phyloP scores from a whole-genome alignment of 2,329 filamentous ascomycete species.

The Pseudocercospora fuligena region DNA sequence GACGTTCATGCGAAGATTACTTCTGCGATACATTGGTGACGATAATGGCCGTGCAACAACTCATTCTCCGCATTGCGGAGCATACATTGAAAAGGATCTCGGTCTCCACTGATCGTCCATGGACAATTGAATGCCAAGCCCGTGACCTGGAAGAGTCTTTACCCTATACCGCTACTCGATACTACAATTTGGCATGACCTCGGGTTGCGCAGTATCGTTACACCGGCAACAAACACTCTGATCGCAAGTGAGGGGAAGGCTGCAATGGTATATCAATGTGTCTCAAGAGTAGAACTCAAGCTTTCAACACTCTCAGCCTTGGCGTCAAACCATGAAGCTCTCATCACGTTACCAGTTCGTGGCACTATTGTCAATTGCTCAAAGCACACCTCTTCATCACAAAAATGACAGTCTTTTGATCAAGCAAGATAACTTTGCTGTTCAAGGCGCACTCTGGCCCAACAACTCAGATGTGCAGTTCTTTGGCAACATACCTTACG shows the following conservation, averaged over 20 bases:
- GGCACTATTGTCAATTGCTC: neutral
- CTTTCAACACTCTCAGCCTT: neutral
- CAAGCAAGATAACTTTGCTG: slow-evolving; percentile 17
- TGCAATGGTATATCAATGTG: neutral
- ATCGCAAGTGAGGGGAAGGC: neutral
- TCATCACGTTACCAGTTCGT: neutral
- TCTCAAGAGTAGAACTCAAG: neutral
- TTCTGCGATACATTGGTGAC: neutral
- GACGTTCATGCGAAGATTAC: neutral
- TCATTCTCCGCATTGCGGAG: too few species aligned
- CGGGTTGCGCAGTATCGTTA: neutral
- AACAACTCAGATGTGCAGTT: slow-evolving; percentile 24
- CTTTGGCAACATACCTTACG: slow-evolving; percentile 27
- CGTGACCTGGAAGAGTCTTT: neutral
- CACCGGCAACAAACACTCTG: neutral
- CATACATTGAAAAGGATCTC: too few species aligned
- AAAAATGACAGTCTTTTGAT: slow-evolving; percentile 4
- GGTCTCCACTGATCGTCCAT: neutral
- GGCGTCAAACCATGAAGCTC: neutral
- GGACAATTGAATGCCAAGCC: neutral
- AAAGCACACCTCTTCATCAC: neutral
- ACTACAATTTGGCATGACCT: neutral
- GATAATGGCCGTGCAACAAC: neutral
- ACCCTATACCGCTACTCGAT: neutral
- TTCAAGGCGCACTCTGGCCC: slow-evolving; percentile 22